These are phyloP conservation scores for Rhizopus arrhizus DNA, from an alignment of 371 early-diverging fungal species.

Conservation along the genomic window DNA sequence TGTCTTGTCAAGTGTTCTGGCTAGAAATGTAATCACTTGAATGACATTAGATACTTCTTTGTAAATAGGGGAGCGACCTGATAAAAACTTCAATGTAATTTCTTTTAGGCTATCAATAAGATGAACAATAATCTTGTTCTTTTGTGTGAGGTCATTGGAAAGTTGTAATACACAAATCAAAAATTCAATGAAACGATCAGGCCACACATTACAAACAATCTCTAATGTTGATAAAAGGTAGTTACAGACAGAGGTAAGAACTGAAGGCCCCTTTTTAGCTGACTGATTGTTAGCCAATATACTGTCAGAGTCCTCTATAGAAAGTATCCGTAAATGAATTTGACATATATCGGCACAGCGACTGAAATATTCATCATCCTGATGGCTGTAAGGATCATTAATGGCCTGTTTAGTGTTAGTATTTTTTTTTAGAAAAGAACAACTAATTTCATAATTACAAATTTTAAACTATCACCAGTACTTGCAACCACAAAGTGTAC, in stretches of 20 bases:
- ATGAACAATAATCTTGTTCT: constrained; percentile 9
- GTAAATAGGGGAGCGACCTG: constrained; percentile 41
- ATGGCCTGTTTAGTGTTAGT: constrained; percentile 14
- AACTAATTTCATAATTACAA: constrained; percentile 18
- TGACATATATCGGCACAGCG: constrained; percentile 13
- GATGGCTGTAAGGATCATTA: constrained; percentile 22
- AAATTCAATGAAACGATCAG: constrained; percentile 20
- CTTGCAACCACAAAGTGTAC: constrained; percentile 45
- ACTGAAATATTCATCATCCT: constrained; percentile 15
- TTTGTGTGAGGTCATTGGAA: neutral
- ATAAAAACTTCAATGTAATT: constrained; percentile 32
- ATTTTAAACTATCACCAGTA: constrained; percentile 28
- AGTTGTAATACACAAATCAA: neutral
- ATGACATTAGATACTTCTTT: constrained; percentile 46
- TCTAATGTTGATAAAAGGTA: constrained; percentile 23
- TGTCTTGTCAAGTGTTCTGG: constrained; percentile 26
- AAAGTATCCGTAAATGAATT: constrained; percentile 31
- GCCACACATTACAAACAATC: constrained; percentile 34
- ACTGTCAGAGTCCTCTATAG: constrained; percentile 43
- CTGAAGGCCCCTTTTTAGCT: constrained; percentile 21
- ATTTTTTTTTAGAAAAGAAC: neutral
- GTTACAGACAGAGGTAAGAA: constrained; percentile 20
- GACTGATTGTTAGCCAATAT: constrained; percentile 38
- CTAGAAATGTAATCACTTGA: constrained; percentile 33
- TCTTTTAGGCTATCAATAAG: neutral